Base-by-base conservation (phyloP, 2,329 filamentous ascomycete species). In the Botryotinia globosa region DNA sequence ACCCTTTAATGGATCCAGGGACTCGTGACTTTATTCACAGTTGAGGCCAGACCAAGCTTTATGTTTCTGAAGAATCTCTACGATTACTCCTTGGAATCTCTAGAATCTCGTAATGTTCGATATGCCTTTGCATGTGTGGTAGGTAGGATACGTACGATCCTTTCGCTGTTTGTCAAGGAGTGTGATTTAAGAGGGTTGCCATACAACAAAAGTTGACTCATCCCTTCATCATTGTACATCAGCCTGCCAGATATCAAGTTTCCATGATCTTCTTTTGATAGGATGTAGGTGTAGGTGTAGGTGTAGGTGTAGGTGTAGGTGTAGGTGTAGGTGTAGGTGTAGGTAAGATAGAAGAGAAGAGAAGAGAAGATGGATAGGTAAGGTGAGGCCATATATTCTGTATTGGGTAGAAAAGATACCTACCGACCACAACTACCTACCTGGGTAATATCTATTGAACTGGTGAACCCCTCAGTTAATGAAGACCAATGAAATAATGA, bases 41-140 rank as follows among this genome's bases (percentile, higher is more conserved):
- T 39, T 66, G 34, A 66, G 64, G 64, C 64, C 64, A 66, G 64
- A 66, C 64, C 51, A 34, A 66, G 44, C 10, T 22, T 39, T 51
- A 34, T 64, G n/a, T 64, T 64, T 64, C 37, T 29, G 51, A 56
- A 56, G 51, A 56, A 56, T 56, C 51, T 29, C 34, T 61, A 25
- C 20, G 25, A 14, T 51, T 51, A 51, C 48, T 51, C 48, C 48
- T 51, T 51, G n/a, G 25, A n/a, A 14, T n/a, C 16, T 22, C 18
- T 20, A 20, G 42, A 48, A 48, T 48, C 62, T n/a, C 39, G 18
- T 64, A 7, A 34, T 45, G 22, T 9, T 34, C 18, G 14, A 29
- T 34, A 25, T 29, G 51, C 12, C 14, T 56, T 16, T 29, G 51
- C 5, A 32, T 22, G 20, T n/a, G 25, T 51, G 45, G 29, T 8